Base-by-base conservation (phyloP, 2,329 filamentous ascomycete species). In the Microdochium bolleyi region DNA sequence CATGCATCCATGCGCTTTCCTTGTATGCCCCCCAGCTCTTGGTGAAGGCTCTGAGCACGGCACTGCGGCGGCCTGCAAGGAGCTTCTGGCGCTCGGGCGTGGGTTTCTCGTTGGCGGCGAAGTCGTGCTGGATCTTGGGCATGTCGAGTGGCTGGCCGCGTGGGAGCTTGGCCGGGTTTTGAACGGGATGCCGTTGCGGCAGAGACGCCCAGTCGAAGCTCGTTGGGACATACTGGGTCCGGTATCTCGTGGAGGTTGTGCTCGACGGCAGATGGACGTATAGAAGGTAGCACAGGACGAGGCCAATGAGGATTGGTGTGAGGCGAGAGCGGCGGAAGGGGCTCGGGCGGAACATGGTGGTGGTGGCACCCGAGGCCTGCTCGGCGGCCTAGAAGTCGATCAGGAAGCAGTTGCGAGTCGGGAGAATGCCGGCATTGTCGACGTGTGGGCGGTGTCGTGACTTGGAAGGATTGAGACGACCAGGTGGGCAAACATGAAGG, bases 1-100 rank as follows among this genome's bases (percentile, higher is more conserved):
- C 78, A 16, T 71, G 66, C 49, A 74, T 62, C 77, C 78, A 82
- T 1, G 79, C 79, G 51, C 74, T 62, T 48, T 70, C 62, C 55
- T 72, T 77, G 62, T 83, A 83, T 25, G 75, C 72, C 13, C 70
- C 64, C 73, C 78, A 78, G 56, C 70, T 70, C 53, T 70, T 71
- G 25, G 67, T 54, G 24, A 79, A 78, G 0, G 69, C 67, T 1
- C 61, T 62, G 44, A 71, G 73, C 25, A 79, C 71, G 2, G 68
- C 65, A 14, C 62, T 64, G n/a, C 62, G 62, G 11, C 68, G 60
- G 19, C 61, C 54, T 5, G 59, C 55, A 3, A 67, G 58, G 14
- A 63, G 54, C 4, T 56, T 49, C 55, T 55, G 53, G 62, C 58
- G 51, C 62, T 58, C 51, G 59, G 60, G 27, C 38, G 25, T 50